Evolutionary conservation across 257 asterid species (phyloP).

Genomic region (Solanum neorickii): DNA sequence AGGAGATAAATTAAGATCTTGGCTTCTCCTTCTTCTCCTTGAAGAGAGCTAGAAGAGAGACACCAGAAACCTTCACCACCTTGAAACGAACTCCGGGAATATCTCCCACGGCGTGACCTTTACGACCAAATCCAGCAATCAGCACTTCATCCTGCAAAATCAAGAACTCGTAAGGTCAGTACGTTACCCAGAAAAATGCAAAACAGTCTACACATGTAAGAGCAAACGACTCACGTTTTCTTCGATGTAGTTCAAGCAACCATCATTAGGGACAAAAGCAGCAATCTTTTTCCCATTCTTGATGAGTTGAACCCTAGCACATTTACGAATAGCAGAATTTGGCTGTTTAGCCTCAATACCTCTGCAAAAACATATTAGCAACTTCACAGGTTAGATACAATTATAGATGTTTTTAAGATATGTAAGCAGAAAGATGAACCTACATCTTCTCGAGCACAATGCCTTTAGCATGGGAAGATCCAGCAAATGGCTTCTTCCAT

Average conservation of each 20-base stretch:
- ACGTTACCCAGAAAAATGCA: neutral
- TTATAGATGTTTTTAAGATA: neutral
- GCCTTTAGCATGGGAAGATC: constrained; percentile 75
- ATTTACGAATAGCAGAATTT: constrained; percentile 72
- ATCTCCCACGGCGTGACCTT: constrained; percentile 85
- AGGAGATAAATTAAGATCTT: constrained; percentile 30
- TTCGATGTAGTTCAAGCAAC: constrained; percentile 73
- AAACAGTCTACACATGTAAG: neutral
- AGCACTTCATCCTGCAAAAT: constrained; percentile 58
- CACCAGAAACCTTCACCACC: constrained; percentile 88
- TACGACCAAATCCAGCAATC: constrained; percentile 85
- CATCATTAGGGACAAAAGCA: constrained; percentile 76
- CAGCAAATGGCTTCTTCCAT: constrained; percentile 84
- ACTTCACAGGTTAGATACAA: neutral
- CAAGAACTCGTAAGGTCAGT: neutral
- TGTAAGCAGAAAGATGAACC: neutral
- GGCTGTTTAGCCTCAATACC: constrained; percentile 87
- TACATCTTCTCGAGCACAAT: constrained; percentile 77
- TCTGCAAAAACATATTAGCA: constrained; percentile 11
- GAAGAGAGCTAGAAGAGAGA: constrained; percentile 60
- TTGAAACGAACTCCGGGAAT: constrained; percentile 77
- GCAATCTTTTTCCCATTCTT: constrained; percentile 81
- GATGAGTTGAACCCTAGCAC: constrained; percentile 78
- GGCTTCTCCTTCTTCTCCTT: constrained; percentile 73
- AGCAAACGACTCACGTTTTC: constrained; percentile 44